Evolutionary conservation across 2,329 filamentous ascomycete species (phyloP), one percentile per base, ranked within the genome.

Genomic region (Achaetomium macrosporum): DNA sequence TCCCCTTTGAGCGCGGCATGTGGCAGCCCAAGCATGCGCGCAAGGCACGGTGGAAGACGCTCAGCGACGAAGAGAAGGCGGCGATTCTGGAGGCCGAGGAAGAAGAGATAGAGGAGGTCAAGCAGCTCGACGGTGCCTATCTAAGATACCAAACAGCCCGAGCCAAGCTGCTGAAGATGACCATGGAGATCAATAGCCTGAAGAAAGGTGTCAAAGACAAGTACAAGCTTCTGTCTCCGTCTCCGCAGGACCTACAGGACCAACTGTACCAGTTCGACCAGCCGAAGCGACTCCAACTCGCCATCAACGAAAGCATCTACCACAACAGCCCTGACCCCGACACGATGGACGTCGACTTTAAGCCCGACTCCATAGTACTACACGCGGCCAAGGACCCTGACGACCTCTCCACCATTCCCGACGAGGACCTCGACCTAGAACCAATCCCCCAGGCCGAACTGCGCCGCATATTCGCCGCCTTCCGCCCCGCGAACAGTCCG

Each of bases 1-100:
- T 70, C 20, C 64, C 65, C 2, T 64, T 66, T 17, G 54, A 57
- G 12, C 20, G 15, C 17, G 49, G 48, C 54, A 70, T 73, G 61
- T 78, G 75, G 75, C 66, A 67, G 60, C 67, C 62, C 31, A 71
- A 70, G 59, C 74, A 78, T 50, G 68, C 68, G 31, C 64, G 71
- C 56, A 77, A 78, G 65, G 71, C 70, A 50, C 67, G 67, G 4
- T 79, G 73, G 70, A 42, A 59, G 29, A 57, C 61, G 4, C 69
- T 79, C 36, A 64, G 65, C 0, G 52, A 61, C 1, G 63, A 66
- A 36, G 63, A 75, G 58, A 69, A 68, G 59, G 57, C 66, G 29
- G 65, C 68, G 11, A 70, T 79, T 42, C 55, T 65, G 48, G 63
- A 60, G 55, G 60, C 65, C 15, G 62, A 66, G 17, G 52, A 61